Evolutionary conservation across 2,329 filamentous ascomycete species (phyloP), one percentile per base, ranked within the genome.

Genomic region (Botrytis medusae): DNA sequence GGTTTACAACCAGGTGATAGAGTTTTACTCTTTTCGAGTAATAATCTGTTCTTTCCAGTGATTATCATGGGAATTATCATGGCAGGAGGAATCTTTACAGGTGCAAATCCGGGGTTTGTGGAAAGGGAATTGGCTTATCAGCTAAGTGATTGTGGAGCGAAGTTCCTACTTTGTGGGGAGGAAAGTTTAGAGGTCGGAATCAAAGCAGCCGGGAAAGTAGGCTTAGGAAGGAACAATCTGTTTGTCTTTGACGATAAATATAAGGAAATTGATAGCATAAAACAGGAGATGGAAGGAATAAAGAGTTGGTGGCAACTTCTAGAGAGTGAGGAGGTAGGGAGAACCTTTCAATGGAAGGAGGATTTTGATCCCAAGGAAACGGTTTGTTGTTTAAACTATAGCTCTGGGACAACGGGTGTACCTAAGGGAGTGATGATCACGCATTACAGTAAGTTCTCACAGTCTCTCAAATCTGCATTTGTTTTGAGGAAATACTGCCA

Each of bases 381-480:
- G 34, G 8, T 88, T 88, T 1, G 89, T 91, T 77, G 91, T 89
- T 87, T 97, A 5, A 63, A 79, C 74, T 97, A 95, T 83, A 92
- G 89, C 75, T 91, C 87, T 18, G 91, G 93, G 2, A 97, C 94
- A 0, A 97, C 94, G 0, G 93, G 94, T 10, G 85, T 94, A 6
- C 93, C 93, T 8, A 97, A 97, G 81, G 94, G 93, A 18, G 93
- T 96, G 29, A 75, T 72, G 61, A 51, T 65, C 12, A 67, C 60
- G 8, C 96, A 97, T 82, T 97, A 95, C 82, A 92, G 89, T 76
- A 62, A 40, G 69, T n/a, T 61, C 7, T 46, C 1, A 9, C 8
- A 25, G 1, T 32, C 1, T 44, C 7, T 20, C 40, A 32, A 9
- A 34, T 34, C 2, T 46, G 2, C 22, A n/a, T 9, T n/a, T 6